These are phyloP conservation scores for Luvunga scandens DNA, from an alignment of 345 rosid species.

Conservation along the genomic window DNA sequence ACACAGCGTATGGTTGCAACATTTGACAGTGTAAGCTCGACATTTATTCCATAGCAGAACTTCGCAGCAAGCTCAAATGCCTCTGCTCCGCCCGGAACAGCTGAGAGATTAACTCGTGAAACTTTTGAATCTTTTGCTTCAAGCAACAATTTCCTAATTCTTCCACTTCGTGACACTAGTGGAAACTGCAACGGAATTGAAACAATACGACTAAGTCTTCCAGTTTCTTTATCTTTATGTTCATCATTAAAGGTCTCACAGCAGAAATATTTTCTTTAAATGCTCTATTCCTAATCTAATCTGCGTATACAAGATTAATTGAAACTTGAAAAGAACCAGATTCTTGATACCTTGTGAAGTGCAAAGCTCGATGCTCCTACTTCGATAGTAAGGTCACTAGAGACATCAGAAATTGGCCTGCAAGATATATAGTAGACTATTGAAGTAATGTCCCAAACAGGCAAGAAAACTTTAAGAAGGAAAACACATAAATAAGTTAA, in stretches of 20 bases:
- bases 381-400: constrained; percentile 85
- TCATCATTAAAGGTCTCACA: background rate
- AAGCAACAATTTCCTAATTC: constrained; percentile 60
- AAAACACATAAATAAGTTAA: constrained; percentile 11
- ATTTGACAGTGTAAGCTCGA: constrained; percentile 65
- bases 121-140: constrained; percentile 74
- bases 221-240: background rate
- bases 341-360: constrained; percentile 75
- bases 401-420: constrained; percentile 98
- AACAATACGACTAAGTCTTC: constrained; percentile 1
- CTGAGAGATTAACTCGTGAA: constrained; percentile 53
- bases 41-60: constrained; percentile 82
- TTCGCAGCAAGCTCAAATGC: constrained; percentile 97
- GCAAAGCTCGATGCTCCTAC: constrained; percentile 83
- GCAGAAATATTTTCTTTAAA: background rate
- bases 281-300: no score
- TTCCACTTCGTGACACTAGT: constrained; percentile 88
- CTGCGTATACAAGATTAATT: background rate
- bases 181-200: constrained; percentile 62
- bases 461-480: constrained; percentile 8
- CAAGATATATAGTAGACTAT: constrained; percentile 25
- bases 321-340: background rate
- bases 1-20: constrained; percentile 68
- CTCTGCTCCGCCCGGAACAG: constrained; percentile 81
- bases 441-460: constrained; percentile 2